Conservation (phyloP, 2,329 filamentous ascomycete genomes). For the Hymenotorrendiella dingleyae region DNA sequence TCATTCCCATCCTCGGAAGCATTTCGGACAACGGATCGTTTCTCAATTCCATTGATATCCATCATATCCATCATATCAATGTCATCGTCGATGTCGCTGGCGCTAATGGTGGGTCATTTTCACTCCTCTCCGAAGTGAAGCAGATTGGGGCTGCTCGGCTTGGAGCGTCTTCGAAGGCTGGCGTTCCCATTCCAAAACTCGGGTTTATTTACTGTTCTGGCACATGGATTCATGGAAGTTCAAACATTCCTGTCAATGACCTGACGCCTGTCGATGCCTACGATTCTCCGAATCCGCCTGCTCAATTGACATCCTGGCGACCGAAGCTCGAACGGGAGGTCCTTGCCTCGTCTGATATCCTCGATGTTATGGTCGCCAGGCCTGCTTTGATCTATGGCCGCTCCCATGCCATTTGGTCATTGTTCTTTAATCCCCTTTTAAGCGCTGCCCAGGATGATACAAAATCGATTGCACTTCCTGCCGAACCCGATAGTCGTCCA, state of each 20-base stretch:
- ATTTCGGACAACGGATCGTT: constrained; percentile 14
- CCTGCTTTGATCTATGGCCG: constrained; percentile 33
- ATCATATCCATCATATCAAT: constrained; percentile 29
- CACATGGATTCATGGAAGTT: constrained; percentile 34
- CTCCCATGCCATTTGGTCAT: constrained; percentile 27
- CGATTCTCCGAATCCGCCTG: constrained; percentile 18
- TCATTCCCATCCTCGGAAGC: constrained; percentile 30
- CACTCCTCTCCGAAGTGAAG: constrained; percentile 24
- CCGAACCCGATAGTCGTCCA: constrained; percentile 20
- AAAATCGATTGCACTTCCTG: constrained; percentile 16
- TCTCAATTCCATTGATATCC: constrained; percentile 19
- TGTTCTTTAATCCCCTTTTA: constrained; percentile 26
- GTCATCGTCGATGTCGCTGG: constrained; percentile 32
- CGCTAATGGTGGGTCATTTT: constrained; percentile 20
- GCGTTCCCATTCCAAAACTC: constrained; percentile 29
- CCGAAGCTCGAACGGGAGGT: constrained; percentile 30
- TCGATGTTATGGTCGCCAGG: constrained; percentile 32
- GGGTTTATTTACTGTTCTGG: constrained; percentile 35
- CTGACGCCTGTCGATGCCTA: constrained; percentile 25
- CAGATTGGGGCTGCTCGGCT: constrained; percentile 19
- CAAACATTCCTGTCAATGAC: constrained; percentile 26
- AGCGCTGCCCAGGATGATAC: constrained; percentile 20
- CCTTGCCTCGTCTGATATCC: constrained; percentile 26
- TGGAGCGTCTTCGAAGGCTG: constrained; percentile 13
- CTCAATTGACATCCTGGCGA: constrained; percentile 29